Base-by-base conservation (phyloP, 1,139 yeast genomes). In the Debaryomyces coudertii region DNA sequence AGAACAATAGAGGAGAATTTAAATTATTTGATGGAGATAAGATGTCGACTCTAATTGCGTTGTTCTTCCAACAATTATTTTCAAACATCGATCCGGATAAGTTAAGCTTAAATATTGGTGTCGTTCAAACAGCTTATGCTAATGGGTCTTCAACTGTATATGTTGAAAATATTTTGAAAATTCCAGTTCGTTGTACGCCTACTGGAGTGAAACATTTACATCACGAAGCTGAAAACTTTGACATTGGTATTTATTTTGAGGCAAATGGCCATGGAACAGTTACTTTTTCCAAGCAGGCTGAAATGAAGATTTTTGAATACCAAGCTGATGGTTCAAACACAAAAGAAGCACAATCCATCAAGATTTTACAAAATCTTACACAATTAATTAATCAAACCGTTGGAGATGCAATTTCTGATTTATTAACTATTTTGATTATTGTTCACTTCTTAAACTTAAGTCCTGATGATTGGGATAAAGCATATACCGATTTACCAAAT, bases 181-280 rank as follows among this genome's bases (percentile, higher is more conserved):
- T 90, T 14, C 97, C 97, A 0, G 96, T 90, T 7, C 82, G 83
- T 3, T 89, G 95, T 65, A 89, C 98, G 0, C 87, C 96, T 37
- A 93, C 99, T 2, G 99, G 99, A 36, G 99, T 93, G 36, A 93
- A 93, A 68, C 96, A 93, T 66, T 75, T 95, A 54, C 99, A 95
- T 62, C 96, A 88, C 57, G 90, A 83, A 57, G 96, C 96, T 1
- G 83, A 80, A 51, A 77, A 82, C 45, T 93, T 81, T 61, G 98
- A 90, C 60, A 78, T 93, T 53, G 99, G 99, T 20, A 84, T 93
- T 18, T 93, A 95, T 67, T 93, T 93, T 59, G 99, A 93, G 71
- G 99, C 99, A 44, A 93, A 93, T 62, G 99, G 99, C n/a, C 99
- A 93, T 60, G 99, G 99, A 11, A 95, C 99, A 0, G 96, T 93